phyloP scores from a whole-genome alignment of 345 rosid species.

The Streptanthus diversifolius region DNA sequence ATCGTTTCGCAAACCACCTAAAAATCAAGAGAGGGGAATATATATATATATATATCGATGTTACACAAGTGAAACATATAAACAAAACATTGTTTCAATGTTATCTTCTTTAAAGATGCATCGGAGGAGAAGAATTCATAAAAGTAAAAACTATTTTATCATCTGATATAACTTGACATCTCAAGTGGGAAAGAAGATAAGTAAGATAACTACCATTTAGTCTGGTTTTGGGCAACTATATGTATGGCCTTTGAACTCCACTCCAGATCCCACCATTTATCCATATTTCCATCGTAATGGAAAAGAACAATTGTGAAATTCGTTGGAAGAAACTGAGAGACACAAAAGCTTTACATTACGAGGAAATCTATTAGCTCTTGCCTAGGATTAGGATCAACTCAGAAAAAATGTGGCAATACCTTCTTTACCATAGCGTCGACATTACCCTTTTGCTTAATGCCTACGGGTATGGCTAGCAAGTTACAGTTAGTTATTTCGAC shows the following conservation, averaged over 20 bases:
- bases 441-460: conserved; percentile 75
- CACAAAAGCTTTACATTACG: conserved; percentile 41
- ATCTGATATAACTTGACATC: background rate
- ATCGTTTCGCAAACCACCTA: conserved; percentile 99
- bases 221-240: conserved; percentile 89
- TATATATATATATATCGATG: background rate
- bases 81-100: background rate
- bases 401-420: conserved; percentile 41
- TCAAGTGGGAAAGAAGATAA: background rate
- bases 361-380: background rate
- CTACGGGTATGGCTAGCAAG: conserved; percentile 90
- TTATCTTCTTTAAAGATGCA: background rate
- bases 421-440: conserved; percentile 72
- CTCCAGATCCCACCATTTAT: conserved; percentile 75
- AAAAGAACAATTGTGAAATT: conserved; percentile 85
- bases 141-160: background rate
- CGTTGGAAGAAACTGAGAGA: conserved; percentile 87
- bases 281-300: conserved; percentile 88
- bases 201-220: conserved; percentile 64
- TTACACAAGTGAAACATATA: background rate
- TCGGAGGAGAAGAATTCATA: background rate
- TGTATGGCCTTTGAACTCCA: conserved; percentile 83
- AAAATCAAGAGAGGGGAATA: background rate
- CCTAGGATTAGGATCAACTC: conserved; percentile 9
- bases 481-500: conserved; percentile 39